Conservation (phyloP, 2,329 filamentous ascomycete genomes). For the Alternaria arborescens region DNA sequence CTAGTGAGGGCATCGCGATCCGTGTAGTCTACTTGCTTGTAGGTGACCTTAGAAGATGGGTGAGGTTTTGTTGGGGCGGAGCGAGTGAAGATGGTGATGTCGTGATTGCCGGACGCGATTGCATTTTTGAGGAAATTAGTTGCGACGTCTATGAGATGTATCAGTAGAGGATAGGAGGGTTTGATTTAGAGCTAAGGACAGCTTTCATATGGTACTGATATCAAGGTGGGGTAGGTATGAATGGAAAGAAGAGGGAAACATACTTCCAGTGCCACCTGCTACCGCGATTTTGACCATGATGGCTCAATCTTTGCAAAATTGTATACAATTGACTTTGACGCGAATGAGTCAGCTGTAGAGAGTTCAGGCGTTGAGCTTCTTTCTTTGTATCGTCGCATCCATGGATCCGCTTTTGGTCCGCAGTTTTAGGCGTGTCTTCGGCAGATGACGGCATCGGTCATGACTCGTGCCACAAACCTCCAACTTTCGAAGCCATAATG, state of each 20-base stretch:
- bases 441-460: slow-evolving; percentile 1
- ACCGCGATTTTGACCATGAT: slow-evolving; percentile 48
- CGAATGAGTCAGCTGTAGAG: not conserved
- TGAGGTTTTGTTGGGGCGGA: slow-evolving; percentile 32
- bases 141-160: slow-evolving; percentile 57
- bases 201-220: not conserved
- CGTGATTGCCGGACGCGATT: slow-evolving; percentile 59
- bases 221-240: not conserved
- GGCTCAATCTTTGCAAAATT: too few species aligned
- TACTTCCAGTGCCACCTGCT: slow-evolving; percentile 50
- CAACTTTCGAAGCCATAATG: not conserved
- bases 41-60: slow-evolving; percentile 45
- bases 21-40: slow-evolving; percentile 57
- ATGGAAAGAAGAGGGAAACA: slow-evolving; percentile 9
- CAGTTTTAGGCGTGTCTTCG: slow-evolving; percentile 6
- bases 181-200: not conserved
- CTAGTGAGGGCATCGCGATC: slow-evolving; percentile 50
- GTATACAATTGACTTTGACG: too few species aligned
- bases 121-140: slow-evolving; percentile 63
- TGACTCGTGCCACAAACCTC: slow-evolving; percentile 5
- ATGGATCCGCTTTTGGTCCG: not conserved
- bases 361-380: not conserved
- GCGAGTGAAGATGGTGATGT: slow-evolving; percentile 62
- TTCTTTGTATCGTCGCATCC: not conserved
- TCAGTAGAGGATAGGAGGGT: not conserved